phyloP scores from a whole-genome alignment of 495 filamentous ascomycete species.

The Annulohypoxylon maeteangense region DNA sequence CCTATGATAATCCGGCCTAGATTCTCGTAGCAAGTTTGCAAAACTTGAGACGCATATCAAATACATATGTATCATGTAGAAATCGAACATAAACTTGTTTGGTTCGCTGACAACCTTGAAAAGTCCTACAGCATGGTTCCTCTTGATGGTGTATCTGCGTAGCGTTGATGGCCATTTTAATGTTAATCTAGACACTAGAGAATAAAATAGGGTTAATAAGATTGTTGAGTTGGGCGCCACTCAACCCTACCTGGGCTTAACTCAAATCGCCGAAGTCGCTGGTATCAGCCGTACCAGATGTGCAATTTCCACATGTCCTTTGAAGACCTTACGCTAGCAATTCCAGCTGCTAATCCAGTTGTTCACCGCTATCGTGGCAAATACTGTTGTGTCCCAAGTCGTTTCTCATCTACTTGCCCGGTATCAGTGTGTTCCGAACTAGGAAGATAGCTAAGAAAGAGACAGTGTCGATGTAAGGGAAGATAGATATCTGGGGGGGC shows the following conservation, averaged over 20 bases:
- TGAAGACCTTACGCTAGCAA: not conserved
- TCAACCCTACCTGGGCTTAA: too few species aligned
- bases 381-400: not conserved
- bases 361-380: conserved; percentile 37
- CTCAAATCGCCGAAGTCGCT: not conserved
- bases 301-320: not conserved
- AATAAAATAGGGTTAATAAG: not conserved
- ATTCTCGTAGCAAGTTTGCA: not conserved
- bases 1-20: not conserved
- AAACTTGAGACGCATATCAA: not conserved
- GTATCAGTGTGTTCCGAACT: conserved; percentile 1
- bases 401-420: conserved; percentile 10
- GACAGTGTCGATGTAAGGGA: not conserved
- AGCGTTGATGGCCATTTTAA: not conserved
- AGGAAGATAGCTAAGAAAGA: conserved; percentile 5
- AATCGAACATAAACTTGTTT: too few species aligned
- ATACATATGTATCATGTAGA: not conserved
- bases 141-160: not conserved
- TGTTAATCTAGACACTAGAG: not conserved
- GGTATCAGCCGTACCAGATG: not conserved
- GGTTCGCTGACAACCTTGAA: not conserved
- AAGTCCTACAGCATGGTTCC: not conserved
- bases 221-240: not conserved
- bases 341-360: not conserved
- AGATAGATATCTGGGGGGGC: not conserved